phyloP scores from a whole-genome alignment of 495 filamentous ascomycete species.

The Neurospora sp. region DNA sequence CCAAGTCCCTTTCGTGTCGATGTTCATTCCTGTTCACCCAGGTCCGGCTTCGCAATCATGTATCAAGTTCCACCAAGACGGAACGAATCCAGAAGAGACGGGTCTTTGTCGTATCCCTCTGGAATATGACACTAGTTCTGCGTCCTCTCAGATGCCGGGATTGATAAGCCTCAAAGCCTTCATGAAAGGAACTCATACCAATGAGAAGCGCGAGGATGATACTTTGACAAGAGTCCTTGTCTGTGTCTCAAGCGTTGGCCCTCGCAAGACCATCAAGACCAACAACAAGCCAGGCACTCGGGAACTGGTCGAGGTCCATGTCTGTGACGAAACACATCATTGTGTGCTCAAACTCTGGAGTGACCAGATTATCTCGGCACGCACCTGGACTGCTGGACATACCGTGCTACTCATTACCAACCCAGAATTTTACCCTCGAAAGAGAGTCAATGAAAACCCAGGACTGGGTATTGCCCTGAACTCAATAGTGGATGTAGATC shows the following conservation, averaged over 20 bases:
- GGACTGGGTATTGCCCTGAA: slow-evolving; percentile 34
- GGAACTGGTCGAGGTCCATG: slow-evolving; percentile 39
- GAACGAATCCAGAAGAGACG: slow-evolving; percentile 22
- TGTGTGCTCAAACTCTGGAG: slow-evolving; percentile 46
- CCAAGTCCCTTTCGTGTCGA: slow-evolving; percentile 5
- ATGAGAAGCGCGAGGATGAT: slow-evolving; percentile 22
- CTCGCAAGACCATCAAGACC: slow-evolving; percentile 38
- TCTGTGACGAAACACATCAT: slow-evolving; percentile 52
- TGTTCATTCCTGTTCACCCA: slow-evolving; percentile 16
- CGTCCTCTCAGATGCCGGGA: slow-evolving; percentile 27
- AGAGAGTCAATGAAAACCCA: slow-evolving; percentile 14
- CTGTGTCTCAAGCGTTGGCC: slow-evolving; percentile 46
- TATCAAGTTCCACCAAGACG: slow-evolving; percentile 40
- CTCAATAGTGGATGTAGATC: slow-evolving; percentile 50
- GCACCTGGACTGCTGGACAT: slow-evolving; percentile 39
- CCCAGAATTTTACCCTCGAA: slow-evolving; percentile 28
- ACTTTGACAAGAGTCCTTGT: slow-evolving; percentile 39
- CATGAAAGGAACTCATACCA: slow-evolving; percentile 34
- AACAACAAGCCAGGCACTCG: slow-evolving; percentile 30
- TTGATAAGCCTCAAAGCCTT: slow-evolving; percentile 48
- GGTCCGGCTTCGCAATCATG: slow-evolving; percentile 24
- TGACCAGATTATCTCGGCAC: slow-evolving; percentile 35
- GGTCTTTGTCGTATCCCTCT: slow-evolving; percentile 37
- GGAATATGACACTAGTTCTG: slow-evolving; percentile 21
- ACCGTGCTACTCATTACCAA: slow-evolving; percentile 49